Percentiles rank a stretch among this genome's conserved stretches.
These are phyloP conservation scores for Lentinus polychrous DNA, from an alignment of 1,284 basidiomycete genomes.

Conservation along the genomic window DNA sequence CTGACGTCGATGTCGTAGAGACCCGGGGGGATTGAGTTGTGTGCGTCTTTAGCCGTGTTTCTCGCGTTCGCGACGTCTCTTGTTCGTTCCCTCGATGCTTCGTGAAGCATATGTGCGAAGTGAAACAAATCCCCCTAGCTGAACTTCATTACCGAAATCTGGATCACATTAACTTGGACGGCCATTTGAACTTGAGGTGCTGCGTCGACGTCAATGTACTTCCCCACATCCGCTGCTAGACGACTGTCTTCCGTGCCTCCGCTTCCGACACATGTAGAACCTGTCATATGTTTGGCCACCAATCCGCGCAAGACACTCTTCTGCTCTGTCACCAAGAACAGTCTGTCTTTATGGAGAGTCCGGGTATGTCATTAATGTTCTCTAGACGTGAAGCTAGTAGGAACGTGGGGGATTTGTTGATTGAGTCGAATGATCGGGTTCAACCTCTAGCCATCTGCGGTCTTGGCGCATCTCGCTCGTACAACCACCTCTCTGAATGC, in stretches of 20 bases:
- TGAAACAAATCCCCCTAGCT: not conserved
- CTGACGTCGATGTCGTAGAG: not conserved
- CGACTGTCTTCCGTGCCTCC: conserved; percentile 62
- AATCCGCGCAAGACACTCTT: conserved; percentile 77
- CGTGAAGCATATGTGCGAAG: no score
- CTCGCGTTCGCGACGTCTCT: no score
- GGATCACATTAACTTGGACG: no score
- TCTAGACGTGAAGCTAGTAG: not conserved
- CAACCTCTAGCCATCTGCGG: conserved; percentile 63
- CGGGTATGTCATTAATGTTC: conserved; percentile 48
- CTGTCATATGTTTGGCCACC: conserved; percentile 51
- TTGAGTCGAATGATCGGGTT: not conserved
- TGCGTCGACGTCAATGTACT: conserved; percentile 52
- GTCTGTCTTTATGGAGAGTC: conserved; percentile 76
- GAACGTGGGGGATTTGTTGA: not conserved
- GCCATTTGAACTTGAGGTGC: not conserved
- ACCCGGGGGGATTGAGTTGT: conserved; percentile 1
- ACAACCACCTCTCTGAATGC: conserved; percentile 71
- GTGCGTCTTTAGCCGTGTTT: not conserved
- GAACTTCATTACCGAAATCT: not conserved
- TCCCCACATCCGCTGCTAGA: conserved; percentile 71
- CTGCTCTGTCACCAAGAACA: conserved; percentile 61
- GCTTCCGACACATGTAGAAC: conserved; percentile 56
- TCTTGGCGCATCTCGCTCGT: conserved; percentile 69
- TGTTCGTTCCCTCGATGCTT: no score